Evolutionary conservation across 495 filamentous ascomycete genomes (phyloP), one percentile per base, ranked within the genome.

Genomic region (Lasiosphaeria ovina): DNA sequence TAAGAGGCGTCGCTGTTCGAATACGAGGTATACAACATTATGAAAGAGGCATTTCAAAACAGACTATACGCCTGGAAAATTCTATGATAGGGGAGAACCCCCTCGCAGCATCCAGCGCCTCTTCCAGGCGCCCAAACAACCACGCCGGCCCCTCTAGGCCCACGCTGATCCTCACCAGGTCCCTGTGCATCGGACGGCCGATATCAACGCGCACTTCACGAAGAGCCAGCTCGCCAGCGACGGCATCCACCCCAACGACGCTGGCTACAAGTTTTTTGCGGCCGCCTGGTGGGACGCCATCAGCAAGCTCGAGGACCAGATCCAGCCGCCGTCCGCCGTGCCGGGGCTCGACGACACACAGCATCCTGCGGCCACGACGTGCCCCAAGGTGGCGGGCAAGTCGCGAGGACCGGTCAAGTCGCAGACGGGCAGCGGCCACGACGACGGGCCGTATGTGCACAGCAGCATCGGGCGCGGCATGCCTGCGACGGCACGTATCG

Each of bases 231-330:
- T 45, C 4, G 12, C 42, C 3, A n/a, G 42, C 42, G 55, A 57
- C 24, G 55, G 55, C 4, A 49, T 48, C 24, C 55, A 57, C 40
- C 55, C 55, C 55, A 35, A 3, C 40, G 44, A 57, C 42, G 36
- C 6, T n/a, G 55, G 55, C 24, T 57, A 57, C 42, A 38, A 57
- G 42, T 5, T 7, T 6, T 34, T 57, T 16, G 55, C 55, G 5
- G 3, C n/a, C 3, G 40, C 9, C 4, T 57, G 55, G 55, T 47
- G 45, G 17, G 16, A 57, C 14, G 55, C 32, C 55, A 48, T 57
- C 32, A 11, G 9, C 3, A 33, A 35, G 2, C 40, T 57, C 24
- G 55, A 57, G 55, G 11, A 3, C 6, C 4, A 45, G 6, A 45
- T 45, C 11, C 36, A 40, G 36, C 36, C 36, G 11, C 4, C 42